These are phyloP conservation scores for Solanum pennellii DNA, from an alignment of 257 asterid genomes.

Conservation along the genomic window DNA sequence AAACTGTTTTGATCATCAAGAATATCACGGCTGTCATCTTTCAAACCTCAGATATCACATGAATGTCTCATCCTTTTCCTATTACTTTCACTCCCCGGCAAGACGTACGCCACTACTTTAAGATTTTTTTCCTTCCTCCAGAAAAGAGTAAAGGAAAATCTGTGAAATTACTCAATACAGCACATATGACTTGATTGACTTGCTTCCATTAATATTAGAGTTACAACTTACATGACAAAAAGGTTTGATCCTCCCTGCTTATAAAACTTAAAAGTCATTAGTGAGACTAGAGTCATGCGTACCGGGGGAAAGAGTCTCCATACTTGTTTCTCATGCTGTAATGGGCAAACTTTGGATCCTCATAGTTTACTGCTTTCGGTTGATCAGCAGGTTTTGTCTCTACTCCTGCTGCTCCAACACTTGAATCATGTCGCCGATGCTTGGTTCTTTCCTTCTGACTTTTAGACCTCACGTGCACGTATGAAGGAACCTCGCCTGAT, in stretches of 20 bases:
- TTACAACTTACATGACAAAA: not conserved
- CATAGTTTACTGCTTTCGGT: constrained; percentile 39
- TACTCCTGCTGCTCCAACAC: constrained; percentile 23
- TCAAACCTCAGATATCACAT: not conserved
- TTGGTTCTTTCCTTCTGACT: constrained; percentile 74
- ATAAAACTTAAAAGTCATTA: not conserved
- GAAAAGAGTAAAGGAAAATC: not conserved
- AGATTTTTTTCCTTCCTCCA: not conserved
- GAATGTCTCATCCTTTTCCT: not conserved
- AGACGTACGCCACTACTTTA: not conserved
- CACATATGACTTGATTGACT: not conserved
- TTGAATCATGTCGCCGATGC: constrained; percentile 52
- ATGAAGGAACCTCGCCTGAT: constrained; percentile 52
- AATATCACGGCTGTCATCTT: not conserved
- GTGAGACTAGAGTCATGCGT: not conserved
- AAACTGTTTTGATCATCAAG: not conserved
- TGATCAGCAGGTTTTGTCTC: constrained; percentile 50
- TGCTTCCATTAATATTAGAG: not conserved
- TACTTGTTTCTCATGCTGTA: constrained; percentile 63
- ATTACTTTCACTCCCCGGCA: not conserved
- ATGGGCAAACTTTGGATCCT: constrained; percentile 39
- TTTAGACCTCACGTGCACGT: constrained; percentile 51
- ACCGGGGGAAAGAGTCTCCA: constrained; percentile 21
- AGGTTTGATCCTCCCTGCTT: not conserved
- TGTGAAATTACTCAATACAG: not conserved